A percentile compares a stretch with the other conserved stretches of the same genome.
Conservation (phyloP, 2,329 filamentous ascomycete species). For the Colletotrichum lini region DNA sequence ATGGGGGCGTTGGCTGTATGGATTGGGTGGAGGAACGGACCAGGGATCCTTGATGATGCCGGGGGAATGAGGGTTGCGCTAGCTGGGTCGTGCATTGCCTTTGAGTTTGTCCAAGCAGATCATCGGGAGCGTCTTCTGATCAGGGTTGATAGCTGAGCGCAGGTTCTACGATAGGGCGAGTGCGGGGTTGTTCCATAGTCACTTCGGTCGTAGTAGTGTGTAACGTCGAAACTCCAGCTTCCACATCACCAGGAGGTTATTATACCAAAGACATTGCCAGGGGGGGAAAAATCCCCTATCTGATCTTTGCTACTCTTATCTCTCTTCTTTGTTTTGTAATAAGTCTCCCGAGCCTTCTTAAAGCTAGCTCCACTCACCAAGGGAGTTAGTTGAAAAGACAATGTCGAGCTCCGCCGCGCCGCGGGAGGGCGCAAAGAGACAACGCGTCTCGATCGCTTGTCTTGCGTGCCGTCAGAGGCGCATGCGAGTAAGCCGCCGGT, state of each 20-base stretch:
- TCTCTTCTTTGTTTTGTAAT: not conserved
- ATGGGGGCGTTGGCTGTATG: too few relatives aligned
- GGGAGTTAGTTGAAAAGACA: not conserved
- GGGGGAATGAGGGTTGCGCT: too few relatives aligned
- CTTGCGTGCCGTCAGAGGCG: constrained; percentile 40
- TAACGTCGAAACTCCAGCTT: not conserved
- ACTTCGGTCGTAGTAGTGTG: not conserved
- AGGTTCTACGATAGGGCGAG: too few relatives aligned
- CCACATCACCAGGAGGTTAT: not conserved
- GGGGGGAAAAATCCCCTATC: too few relatives aligned
- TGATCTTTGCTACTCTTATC: too few relatives aligned
- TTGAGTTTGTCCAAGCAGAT: not conserved
- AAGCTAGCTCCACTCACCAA: not conserved
- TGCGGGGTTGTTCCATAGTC: too few relatives aligned
- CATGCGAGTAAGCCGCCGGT: constrained; percentile 35
- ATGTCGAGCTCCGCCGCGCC: constrained; percentile 2
- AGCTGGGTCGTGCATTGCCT: not conserved
- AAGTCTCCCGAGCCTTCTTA: not conserved
- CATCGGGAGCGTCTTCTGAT: not conserved
- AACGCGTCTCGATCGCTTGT: constrained; percentile 43
- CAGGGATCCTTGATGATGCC: not conserved
- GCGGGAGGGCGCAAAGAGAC: constrained; percentile 31
- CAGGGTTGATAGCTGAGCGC: too few relatives aligned
- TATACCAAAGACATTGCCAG: too few relatives aligned
- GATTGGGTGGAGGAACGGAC: too few relatives aligned